These are phyloP conservation scores for Holtermanniella nyarrowii DNA, from an alignment of 768 basidiomycete genomes.

Conservation along the genomic window DNA sequence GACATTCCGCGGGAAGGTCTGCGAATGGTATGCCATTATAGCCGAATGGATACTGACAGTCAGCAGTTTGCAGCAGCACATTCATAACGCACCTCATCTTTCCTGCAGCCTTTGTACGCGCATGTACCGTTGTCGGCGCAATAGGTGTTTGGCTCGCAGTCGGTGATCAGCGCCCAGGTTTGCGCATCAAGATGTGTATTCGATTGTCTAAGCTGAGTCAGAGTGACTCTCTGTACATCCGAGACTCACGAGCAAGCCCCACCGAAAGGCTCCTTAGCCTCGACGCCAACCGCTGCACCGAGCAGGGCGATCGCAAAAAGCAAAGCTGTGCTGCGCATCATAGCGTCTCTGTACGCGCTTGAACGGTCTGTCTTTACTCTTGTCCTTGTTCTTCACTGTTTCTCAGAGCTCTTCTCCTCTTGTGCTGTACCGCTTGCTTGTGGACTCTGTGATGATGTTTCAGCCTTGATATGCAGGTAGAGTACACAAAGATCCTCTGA, in stretches of 20 bases:
- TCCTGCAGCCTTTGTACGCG: conserved; percentile 57
- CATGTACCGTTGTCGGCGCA: conserved; percentile 55
- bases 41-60: conserved; percentile 34
- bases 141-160: conserved; percentile 63
- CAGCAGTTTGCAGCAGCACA: not conserved
- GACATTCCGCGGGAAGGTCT: conserved; percentile 54
- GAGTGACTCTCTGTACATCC: not conserved
- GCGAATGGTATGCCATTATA: conserved; percentile 34
- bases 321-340: not conserved
- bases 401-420: too few relatives aligned
- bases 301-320: too few relatives aligned
- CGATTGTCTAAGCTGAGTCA: conserved; percentile 44
- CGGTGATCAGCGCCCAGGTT: conserved; percentile 68
- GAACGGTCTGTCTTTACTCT: too few relatives aligned
- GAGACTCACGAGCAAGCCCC: not conserved
- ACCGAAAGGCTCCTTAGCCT: not conserved
- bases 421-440: too few relatives aligned
- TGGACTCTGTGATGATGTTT: too few relatives aligned
- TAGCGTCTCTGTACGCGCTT: too few relatives aligned
- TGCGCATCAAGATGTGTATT: conserved; percentile 62
- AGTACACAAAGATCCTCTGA: too few relatives aligned
- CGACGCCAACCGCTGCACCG: not conserved
- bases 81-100: conserved; percentile 42
- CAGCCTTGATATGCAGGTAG: too few relatives aligned
- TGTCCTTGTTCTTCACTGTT: too few relatives aligned